Evolutionary conservation across 257 asterid genomes (phyloP).

Genomic region (Solanum paucissectum): DNA sequence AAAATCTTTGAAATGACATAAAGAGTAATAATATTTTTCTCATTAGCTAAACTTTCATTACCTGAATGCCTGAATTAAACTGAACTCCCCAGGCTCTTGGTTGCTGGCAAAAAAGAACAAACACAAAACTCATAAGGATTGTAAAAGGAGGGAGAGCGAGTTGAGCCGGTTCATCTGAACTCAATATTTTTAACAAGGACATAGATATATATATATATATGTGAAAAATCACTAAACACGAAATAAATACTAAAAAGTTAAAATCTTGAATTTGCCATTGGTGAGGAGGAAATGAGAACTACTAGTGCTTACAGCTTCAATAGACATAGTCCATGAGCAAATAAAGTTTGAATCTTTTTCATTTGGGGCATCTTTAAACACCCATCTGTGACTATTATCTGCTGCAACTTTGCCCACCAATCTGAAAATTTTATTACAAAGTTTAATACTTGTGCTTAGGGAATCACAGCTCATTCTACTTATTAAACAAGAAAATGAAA

Average conservation of each 20-base stretch:
- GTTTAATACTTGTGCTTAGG: background rate
- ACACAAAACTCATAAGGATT: background rate
- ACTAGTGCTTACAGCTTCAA: conserved; percentile 46
- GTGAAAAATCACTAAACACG: background rate
- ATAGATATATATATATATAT: background rate
- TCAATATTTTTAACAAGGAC: background rate
- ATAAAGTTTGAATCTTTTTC: conserved; percentile 45
- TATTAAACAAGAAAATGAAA: background rate
- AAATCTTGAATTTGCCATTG: background rate
- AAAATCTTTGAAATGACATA: background rate
- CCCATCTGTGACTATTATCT: conserved; percentile 79
- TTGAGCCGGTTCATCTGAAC: background rate
- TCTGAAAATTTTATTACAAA: conserved; percentile 18
- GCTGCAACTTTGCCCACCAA: conserved; percentile 85
- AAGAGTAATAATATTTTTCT: background rate
- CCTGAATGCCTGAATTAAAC: conserved; percentile 85
- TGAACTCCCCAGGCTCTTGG: conserved; percentile 88
- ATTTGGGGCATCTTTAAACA: conserved; percentile 43
- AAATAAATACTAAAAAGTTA: background rate
- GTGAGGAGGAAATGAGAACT: background rate
- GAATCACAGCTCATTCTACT: background rate
- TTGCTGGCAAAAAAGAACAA: conserved; percentile 26
- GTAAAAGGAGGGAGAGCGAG: background rate
- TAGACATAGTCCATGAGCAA: conserved; percentile 60
- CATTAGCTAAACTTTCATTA: background rate